Conservation (phyloP, 768 basidiomycete species). For the Boletales sp. region DNA sequence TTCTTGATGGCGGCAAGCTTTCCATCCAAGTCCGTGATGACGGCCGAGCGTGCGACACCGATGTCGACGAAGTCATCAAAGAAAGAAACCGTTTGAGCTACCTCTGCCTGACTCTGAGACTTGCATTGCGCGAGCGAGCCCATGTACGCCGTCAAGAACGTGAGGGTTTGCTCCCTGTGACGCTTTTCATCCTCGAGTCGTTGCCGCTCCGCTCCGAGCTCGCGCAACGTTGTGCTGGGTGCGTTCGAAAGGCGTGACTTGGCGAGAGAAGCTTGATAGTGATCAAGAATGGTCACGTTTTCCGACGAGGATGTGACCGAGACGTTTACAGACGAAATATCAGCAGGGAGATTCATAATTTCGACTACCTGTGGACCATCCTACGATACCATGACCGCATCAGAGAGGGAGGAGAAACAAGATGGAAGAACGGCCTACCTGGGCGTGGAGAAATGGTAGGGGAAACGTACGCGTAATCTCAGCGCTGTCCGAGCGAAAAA, state of each 20-base stretch:
- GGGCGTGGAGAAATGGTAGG: conserved; percentile 7
- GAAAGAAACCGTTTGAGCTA: conserved; percentile 15
- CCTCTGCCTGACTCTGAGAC: neutral
- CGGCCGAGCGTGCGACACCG: conserved; percentile 13
- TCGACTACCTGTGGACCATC: conserved; percentile 13
- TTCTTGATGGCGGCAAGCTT: conserved; percentile 9
- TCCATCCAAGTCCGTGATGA: conserved; percentile 13
- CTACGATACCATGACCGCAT: conserved; percentile 2
- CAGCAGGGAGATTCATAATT: conserved; percentile 12
- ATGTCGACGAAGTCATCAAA: conserved; percentile 24
- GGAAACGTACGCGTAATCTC: conserved; percentile 20
- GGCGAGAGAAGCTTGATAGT: neutral
- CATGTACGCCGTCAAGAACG: conserved; percentile 25
- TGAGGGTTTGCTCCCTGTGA: conserved; percentile 17
- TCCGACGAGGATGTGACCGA: too few species aligned
- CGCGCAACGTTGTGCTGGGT: conserved; percentile 4
- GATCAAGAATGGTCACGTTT: conserved; percentile 12
- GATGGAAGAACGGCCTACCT: neutral
- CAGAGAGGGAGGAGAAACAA: too few species aligned
- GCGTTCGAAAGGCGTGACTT: neutral
- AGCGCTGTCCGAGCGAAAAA: conserved; percentile 12
- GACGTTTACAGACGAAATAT: too few species aligned
- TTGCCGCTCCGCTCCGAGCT: conserved; percentile 8
- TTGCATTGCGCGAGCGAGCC: conserved; percentile 24
- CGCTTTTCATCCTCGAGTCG: conserved; percentile 16